Base-by-base conservation (phyloP, 805 yeast genomes). In the Metschnikowia similis region DNA sequence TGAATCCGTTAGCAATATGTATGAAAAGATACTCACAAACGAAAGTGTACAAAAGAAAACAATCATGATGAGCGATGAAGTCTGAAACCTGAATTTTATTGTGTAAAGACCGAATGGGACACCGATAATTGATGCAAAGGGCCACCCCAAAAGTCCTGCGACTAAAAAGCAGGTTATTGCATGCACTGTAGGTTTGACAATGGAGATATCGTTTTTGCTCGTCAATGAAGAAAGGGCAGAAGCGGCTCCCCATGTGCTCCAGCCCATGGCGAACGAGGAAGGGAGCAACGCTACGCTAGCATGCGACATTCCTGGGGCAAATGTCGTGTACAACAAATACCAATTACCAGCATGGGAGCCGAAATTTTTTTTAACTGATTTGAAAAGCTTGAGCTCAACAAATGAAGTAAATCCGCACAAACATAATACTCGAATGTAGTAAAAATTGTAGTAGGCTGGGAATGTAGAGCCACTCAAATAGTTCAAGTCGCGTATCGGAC, bases 81-180 rank as follows among this genome's bases (percentile, higher is more conserved):
- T 52, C 21, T 56, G 57, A 44, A 14, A 54, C 4, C 58, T 48
- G 10, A 42, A 32, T 8, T 47, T n/a, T 7, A 61, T 31, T 3
- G 65, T 58, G 61, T 71, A 81, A 1, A 70, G 43, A 16, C 80
- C 75, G 49, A 83, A 74, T 1, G 96, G 94, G 1, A 79, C 55
- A 1, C 83, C 82, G 49, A 89, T 65, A 0, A 78, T 82, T 49
- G 88, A 66, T 0, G 85, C 80, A 65, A 91, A 92, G 1, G 97
- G 97, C 97, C 97, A 92, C 1, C 97, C 97, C 30, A 87, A 54
- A 2, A 91, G 60, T 0, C 92, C 92, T 5, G 90, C 95, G n/a
- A 86, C 54, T 17, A 79, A 66, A 35, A 76, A 71, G 72, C 76
- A 76, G 1, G 72, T 13, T 31, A 53, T 51, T 8, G 56, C 53